These are phyloP conservation scores for Leccinum fuscescens DNA, from an alignment of 1,284 basidiomycete genomes.

Conservation along the genomic window DNA sequence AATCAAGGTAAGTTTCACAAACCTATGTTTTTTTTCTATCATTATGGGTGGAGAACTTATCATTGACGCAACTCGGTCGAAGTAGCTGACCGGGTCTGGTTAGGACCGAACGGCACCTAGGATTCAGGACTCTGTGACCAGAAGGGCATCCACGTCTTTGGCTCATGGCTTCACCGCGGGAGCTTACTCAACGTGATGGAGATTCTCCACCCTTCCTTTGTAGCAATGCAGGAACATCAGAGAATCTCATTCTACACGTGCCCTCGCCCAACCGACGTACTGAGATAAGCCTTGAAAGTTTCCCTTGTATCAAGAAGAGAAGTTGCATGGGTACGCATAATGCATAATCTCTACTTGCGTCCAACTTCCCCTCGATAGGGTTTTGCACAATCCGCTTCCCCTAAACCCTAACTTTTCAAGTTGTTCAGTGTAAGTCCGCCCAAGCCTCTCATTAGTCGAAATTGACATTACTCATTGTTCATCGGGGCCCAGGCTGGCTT, in stretches of 20 bases:
- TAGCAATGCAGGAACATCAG: conserved; percentile 20
- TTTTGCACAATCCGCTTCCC: not conserved
- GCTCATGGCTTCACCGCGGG: conserved; percentile 19
- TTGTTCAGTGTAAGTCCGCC: not conserved
- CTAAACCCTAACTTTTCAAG: not conserved
- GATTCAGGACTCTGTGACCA: not conserved
- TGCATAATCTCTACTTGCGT: not conserved
- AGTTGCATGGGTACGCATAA: not conserved
- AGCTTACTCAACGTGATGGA: conserved; percentile 16
- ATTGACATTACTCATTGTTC: not conserved
- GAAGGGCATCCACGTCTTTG: conserved; percentile 15
- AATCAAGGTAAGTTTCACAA: not conserved
- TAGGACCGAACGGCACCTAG: not conserved
- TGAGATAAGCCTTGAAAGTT: conserved; percentile 10
- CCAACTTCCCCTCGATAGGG: not conserved
- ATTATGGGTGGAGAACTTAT: not conserved
- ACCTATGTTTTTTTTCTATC: not conserved
- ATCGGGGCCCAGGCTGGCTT: not conserved
- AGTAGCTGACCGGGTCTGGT: not conserved
- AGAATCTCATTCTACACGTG: conserved; percentile 24
- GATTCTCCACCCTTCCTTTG: conserved; percentile 31
- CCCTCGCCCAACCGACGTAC: conserved; percentile 1
- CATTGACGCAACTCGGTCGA: not conserved
- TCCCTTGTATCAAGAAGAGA: conserved; percentile 4
- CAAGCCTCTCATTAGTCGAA: not conserved